Evolutionary conservation across 2,329 filamentous ascomycete genomes (phyloP), one percentile per base, ranked within the genome.

Genomic region (Colletotrichum musicola): DNA sequence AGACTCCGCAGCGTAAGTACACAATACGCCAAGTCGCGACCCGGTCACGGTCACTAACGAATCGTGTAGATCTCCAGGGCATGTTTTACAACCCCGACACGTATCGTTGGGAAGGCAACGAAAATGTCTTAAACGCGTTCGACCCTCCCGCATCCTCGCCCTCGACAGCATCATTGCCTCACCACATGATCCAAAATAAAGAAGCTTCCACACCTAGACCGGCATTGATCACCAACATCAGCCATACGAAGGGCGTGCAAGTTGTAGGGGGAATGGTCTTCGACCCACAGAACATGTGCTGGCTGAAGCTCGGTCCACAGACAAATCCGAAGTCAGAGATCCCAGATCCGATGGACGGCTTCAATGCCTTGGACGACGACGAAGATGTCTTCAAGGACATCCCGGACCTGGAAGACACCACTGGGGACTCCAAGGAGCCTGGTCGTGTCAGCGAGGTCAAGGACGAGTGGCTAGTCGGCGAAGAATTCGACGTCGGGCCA

Each of bases 221-320:
- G 10, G 94, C 95, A 6, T 86, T 99, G 18, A 99, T 99, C 75
- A 94, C 94, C 55, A 96, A 97, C 72, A 93, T 98, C 72, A 93
- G 92, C 62, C 87, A 90, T 4, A 90, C 91, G 70, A 93, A 95
- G 75, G 95, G 94, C 70, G 92, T 97, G 14, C 95, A 98, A 80
- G 92, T 98, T 42, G 94, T 98, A 66, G 93, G 94, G n/a, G 94
- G 94, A 73, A 99, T 99, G 96, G 92, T 98, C 10, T 99, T 98
- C 78, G 96, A 99, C 77, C 96, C 96, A 4, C 91, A 94, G 71
- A 93, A 93, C 74, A 98, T 99, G 95, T 97, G 94, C 78, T 99
- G 96, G 96, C 86, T 98, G 64, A 98, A 97, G 79, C 84, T 96
- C 70, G 84, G 86, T 54, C 79, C 83, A 18, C 77, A 85, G 35